Conservation (phyloP, 2,329 filamentous ascomycete species). For the Aspergillus sp. region DNA sequence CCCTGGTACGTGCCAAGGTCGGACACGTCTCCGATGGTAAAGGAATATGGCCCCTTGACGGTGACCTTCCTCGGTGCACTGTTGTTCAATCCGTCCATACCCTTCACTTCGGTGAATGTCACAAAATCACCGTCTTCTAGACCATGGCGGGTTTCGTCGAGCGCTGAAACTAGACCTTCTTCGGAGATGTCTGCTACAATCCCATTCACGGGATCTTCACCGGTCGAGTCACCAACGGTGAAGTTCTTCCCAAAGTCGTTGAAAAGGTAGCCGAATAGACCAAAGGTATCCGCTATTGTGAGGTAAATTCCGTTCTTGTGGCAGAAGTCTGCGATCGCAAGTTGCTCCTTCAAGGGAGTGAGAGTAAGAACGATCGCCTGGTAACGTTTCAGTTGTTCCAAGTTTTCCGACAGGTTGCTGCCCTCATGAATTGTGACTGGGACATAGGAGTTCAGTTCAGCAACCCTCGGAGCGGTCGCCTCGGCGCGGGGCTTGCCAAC, state of each 20-base stretch:
- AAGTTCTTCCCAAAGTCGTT: conserved; percentile 97
- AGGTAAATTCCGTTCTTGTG: conserved; percentile 92
- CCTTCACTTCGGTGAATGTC: conserved; percentile 88
- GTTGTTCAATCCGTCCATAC: conserved; percentile 84
- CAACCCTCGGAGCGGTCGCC: conserved; percentile 83
- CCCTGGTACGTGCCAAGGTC: conserved; percentile 82
- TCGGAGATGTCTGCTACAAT: conserved; percentile 90
- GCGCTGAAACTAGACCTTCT: conserved; percentile 83
- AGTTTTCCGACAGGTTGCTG: conserved; percentile 68
- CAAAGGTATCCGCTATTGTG: conserved; percentile 83
- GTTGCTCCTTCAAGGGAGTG: conserved; percentile 75
- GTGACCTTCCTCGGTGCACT: conserved; percentile 84
- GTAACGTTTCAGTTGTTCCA: conserved; percentile 82
- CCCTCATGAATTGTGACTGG: conserved; percentile 74
- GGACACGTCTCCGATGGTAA: conserved; percentile 92
- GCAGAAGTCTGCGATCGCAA: conserved; percentile 86
- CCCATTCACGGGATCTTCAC: conserved; percentile 81
- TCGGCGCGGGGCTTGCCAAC: conserved; percentile 88
- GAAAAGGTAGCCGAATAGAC: conserved; percentile 93
- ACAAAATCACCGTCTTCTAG: conserved; percentile 96
- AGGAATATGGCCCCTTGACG: conserved; percentile 95
- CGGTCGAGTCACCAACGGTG: conserved; percentile 82
- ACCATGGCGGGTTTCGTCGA: conserved; percentile 93
- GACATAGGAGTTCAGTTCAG: conserved; percentile 94
- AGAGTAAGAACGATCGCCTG: conserved; percentile 91